Evolutionary conservation across 2,329 filamentous ascomycete species (phyloP), one percentile per base, ranked within the genome.

Genomic region (Penicillium sp.): DNA sequence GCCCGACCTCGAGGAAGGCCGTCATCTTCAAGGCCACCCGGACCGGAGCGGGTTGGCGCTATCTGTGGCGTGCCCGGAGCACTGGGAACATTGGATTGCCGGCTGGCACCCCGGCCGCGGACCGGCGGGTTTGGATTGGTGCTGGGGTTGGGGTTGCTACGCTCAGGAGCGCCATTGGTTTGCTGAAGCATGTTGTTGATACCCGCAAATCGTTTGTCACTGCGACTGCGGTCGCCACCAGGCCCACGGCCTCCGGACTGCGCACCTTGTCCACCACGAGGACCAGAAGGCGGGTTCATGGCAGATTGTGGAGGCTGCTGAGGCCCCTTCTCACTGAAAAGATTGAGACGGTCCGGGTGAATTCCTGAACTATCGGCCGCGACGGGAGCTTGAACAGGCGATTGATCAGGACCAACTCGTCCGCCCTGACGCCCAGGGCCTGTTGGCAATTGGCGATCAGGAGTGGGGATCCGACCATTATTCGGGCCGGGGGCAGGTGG

Each of bases 331-430:
- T 22, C 60, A 32, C 59, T 54, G 40, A 65, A 62, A 22, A 70
- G 62, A 25, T 67, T 69, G 30, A 76, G 56, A 25, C 75, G 68
- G 50, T 75, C 75, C 8, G 74, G 74, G 51, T 77, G 74, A 30
- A 78, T 68, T 20, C 73, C 72, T 14, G 62, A 57, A 11, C 63
- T 56, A 23, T 70, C 66, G 18, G 59, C 55, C 5, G 62, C 55
- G 27, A 64, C 59, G 11, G 64, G 54, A 9, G 55, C 39, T 18
- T 52, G 48, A 27, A 55, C 37, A 6, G 57, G 50, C 6, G 56
- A 47, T 34, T 57, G 59, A 8, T 63, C 64, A 15, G 58, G 59
- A 27, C 41, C 51, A 15, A 47, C 55, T 30, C 68, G 61, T 30
- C 59, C 54, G 32, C 60, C 58, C 28, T 63, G 55, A 37, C 67